Evolutionary conservation across 306 rosid genomes (phyloP), one percentile per base, ranked within the genome.

Genomic region (Fagus sylvatica): DNA sequence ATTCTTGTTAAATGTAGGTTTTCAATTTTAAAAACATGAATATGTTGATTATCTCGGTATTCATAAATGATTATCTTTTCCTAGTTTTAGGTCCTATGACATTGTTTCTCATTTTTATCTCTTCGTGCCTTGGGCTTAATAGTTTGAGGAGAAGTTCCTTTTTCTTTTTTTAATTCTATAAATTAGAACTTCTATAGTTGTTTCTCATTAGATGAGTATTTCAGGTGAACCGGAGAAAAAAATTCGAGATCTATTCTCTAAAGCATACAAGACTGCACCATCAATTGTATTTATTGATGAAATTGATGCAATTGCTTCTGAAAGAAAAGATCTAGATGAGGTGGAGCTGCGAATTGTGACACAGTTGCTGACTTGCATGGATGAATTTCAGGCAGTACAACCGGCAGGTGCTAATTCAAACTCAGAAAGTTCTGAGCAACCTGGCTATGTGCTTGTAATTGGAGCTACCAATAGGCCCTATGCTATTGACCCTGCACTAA

Each of bases 391-490:
- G 12, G 75, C 75, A 48, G 79, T 74, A 55, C 71, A 87, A 32
- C 79, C 83, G 6, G 74, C 56, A 34, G 84, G 79, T 70, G 76
- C 66, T 39, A 73, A 72, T 66, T 74, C 91, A 19, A 69, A 57
- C 34, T 75, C 79, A 1, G 82, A 83, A 75, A 61, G 66, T 78
- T 82, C 93, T 40, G 83, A 82, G 28, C 54, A 7, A 19, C 90
- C 88, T 57, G 86, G 90, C 36, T 85, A 87, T 89, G 96, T 94
- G 71, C 93, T 93, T 83, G 98, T 93, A 13, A 93, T 93, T 81
- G 98, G 93, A 49, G 98, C 98, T 36, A 94, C 97, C n/a, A 94
- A 94, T 80, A 94, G 98, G 78, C 98, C 98, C 4, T 97, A 94
- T 84, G 93, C 94, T 12, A 78, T 90, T 69, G 94, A 90, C 78